Base-by-base conservation (phyloP, 495 filamentous ascomycete species). In the Lophium mytilinum region DNA sequence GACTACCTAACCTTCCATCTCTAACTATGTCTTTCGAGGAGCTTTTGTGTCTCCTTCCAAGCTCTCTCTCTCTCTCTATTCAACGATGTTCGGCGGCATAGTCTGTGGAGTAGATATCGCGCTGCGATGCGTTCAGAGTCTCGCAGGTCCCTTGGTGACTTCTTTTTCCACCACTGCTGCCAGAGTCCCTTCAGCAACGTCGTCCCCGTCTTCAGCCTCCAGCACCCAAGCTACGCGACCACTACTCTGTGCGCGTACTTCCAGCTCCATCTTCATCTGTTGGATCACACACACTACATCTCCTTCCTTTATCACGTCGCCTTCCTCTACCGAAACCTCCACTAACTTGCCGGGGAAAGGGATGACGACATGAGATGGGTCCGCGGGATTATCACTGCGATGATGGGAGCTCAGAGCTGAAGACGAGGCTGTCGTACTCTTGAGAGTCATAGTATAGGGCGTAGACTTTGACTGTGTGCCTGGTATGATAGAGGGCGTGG, bases 251-350 rank as follows among this genome's bases (percentile, higher is more conserved):
- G 74, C 74, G 30, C 81, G 63, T 7, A 85, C 73, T 65, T 84
- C 82, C 12, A 84, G 65, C 65, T 85, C 80, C 81, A 84, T 84
- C 69, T 85, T 84, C 80, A 85, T 85, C 69, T 85, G 82, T 64
- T 80, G 77, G 21, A 85, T 73, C 21, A 84, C 79, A 34, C 78
- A 80, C n/a, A 85, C 68, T 0, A 80, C 76, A 58, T 83, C 77
- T 24, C 78, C 74, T 47, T 77, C 69, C 9, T 66, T 72, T 0
- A 85, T 67, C 30, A 66, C 52, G 54, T 85, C 79, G 0, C 81
- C 81, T 14, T 76, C 72, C 5, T 74, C 67, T 1, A 85, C 78
- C 8, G 78, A 57, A 0, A 85, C 66, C 69, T 84, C 82, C 9
- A 83, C 75, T 11, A 85, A 57, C 56, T 78, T 81, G 0, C 82